Evolutionary conservation across 208 protist genomes (phyloP), one percentile per base, ranked within the genome.

Genomic region (Porcisia deanei): DNA sequence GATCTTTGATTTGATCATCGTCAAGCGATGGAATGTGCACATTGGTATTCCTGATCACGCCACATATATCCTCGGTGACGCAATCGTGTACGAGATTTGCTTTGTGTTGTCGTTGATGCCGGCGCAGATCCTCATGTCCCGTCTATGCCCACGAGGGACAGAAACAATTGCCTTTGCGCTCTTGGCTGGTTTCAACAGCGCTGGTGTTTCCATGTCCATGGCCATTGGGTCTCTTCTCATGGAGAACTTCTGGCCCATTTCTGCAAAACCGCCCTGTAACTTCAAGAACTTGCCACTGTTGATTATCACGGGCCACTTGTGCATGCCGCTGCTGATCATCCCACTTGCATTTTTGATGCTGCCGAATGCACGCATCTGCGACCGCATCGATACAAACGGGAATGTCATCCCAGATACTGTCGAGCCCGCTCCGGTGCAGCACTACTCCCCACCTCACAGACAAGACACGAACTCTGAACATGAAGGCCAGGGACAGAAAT

Each of bases 281-380:
- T 96, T 92, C 78, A 80, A 20, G 76, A 91, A 93, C 67, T 74
- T 93, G 55, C 80, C 64, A 39, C 85, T 67, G 66, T 75, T 96
- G 37, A 80, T 96, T 65, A 70, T 94, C 67, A 68, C 90, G 1
- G 87, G 88, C 63, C 90, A 94, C 78, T 77, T 91, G 52, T 45
- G 84, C 34, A 69, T 81, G n/a, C 92, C 90, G 22, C 66, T 94
- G 58, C 60, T 93, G 37, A 71, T 75, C 59, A 85, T 96, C 34
- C 88, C 90, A 4, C 75, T 93, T 16, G 82, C 84, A 39, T 94
- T 90, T 71, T 67, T 92, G 70, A 57, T 93, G 57, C 76, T 96
- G 55, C 92, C 92, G 1, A 63, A 54, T 37, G 82, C 81, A 22
- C 83, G 88, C 39, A 85, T 93, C 20, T 85, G 82, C 76, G 84